Conservation (phyloP, 495 filamentous ascomycete genomes). For the Parachaetomium inaequale region DNA sequence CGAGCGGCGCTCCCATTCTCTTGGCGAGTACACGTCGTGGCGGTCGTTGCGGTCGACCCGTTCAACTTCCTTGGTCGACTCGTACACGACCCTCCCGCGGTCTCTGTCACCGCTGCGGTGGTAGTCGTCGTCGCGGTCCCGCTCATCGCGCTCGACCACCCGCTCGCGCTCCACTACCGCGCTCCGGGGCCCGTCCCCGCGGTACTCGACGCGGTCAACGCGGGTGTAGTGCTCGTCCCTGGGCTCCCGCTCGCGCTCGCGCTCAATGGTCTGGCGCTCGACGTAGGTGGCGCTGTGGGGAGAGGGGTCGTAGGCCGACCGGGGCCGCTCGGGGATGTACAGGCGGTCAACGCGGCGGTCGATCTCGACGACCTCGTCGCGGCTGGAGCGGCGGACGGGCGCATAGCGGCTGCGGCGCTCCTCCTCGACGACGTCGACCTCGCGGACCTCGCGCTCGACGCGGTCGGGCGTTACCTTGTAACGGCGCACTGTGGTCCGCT, state of each 20-base stretch:
- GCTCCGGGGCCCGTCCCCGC: slow-evolving; percentile 33
- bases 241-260: slow-evolving; percentile 49
- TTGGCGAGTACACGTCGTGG: slow-evolving; percentile 21
- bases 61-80: slow-evolving; percentile 39
- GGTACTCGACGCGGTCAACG: slow-evolving; percentile 29
- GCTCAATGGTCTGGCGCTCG: slow-evolving; percentile 34
- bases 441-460: slow-evolving; percentile 41
- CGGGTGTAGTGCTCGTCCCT: slow-evolving; percentile 34
- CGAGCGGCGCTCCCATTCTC: slow-evolving; percentile 39
- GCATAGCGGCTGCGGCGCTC: slow-evolving; percentile 45
- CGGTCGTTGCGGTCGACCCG: slow-evolving; percentile 32
- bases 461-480: slow-evolving; percentile 51
- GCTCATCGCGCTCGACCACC: slow-evolving; percentile 37
- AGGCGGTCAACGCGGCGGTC: slow-evolving; percentile 46
- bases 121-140: slow-evolving; percentile 31
- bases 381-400: slow-evolving; percentile 31
- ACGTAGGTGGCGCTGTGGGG: slow-evolving; percentile 38
- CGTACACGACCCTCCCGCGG: slow-evolving; percentile 36
- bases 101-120: slow-evolving; percentile 23
- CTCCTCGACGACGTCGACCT: slow-evolving; percentile 48
- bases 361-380: slow-evolving; percentile 42
- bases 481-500: slow-evolving; percentile 50
- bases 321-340: slow-evolving; percentile 45
- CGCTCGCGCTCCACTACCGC: slow-evolving; percentile 32
- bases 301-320: slow-evolving; percentile 41